phyloP scores from a whole-genome alignment of 2,329 filamentous ascomycete species.

The Taxawa tesnikishii region DNA sequence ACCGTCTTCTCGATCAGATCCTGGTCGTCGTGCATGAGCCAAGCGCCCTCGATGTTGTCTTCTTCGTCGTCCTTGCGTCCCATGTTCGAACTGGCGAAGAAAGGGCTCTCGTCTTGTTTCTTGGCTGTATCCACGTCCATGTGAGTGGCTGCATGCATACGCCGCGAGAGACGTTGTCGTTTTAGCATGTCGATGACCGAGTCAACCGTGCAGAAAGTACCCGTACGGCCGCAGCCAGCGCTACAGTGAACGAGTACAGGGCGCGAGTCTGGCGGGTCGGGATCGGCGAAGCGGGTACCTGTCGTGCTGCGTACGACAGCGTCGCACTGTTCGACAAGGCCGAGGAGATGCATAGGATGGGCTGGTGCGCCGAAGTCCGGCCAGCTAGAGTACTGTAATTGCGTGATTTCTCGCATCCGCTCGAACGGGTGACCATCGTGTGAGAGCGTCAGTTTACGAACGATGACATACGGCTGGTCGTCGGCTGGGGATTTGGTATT shows the following conservation, averaged over 20 bases:
- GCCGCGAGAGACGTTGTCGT: constrained; percentile 46
- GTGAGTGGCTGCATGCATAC: constrained; percentile 19
- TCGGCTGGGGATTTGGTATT: constrained; percentile 12
- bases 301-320: constrained; percentile 44
- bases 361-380: constrained; percentile 92
- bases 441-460: constrained; percentile 76
- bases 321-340: constrained; percentile 83
- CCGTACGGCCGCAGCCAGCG: constrained; percentile 88
- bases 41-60: constrained; percentile 33
- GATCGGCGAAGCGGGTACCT: constrained; percentile 29
- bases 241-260: constrained; percentile 92
- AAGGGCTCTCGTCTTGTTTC: constrained; percentile 6
- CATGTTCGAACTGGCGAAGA: constrained; percentile 4
- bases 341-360: constrained; percentile 74
- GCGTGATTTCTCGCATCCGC: constrained; percentile 82
- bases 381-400: constrained; percentile 93
- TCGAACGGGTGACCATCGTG: constrained; percentile 68
- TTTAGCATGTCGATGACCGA: constrained; percentile 95
- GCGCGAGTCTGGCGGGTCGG: constrained; percentile 38
- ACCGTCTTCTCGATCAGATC: constrained; percentile 82
- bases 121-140: constrained; percentile 29
- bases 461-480: constrained; percentile 63
- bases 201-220: constrained; percentile 93
- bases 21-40: constrained; percentile 56
- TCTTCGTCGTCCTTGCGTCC: constrained; percentile 3